A percentile compares a stretch with the other conserved stretches of the same genome.
Conservation (phyloP, 305 asterid species). For the Fraxinus baroniana region DNA sequence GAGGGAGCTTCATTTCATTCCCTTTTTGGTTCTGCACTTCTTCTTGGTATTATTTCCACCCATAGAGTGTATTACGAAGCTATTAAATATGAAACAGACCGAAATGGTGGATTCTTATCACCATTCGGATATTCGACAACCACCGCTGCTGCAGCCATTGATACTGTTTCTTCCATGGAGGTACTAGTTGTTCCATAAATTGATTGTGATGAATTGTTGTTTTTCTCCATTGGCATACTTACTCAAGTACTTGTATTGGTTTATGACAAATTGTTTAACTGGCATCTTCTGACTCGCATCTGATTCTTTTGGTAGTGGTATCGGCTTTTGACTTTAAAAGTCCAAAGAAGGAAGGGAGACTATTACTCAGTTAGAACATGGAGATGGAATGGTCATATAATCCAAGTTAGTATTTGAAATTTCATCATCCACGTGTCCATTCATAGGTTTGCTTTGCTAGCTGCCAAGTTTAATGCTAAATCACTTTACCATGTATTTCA, state of each 20-base stretch:
- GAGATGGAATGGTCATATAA: conserved; percentile 80
- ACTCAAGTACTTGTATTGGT: conserved; percentile 18
- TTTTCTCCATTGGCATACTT: conserved; percentile 13
- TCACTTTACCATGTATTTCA: conserved; percentile 27
- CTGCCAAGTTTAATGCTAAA: background rate
- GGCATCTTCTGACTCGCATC: conserved; percentile 24
- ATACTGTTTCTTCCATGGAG: conserved; percentile 76
- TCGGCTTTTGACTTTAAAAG: conserved; percentile 63
- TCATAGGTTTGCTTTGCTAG: conserved; percentile 4
- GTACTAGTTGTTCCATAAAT: conserved; percentile 31
- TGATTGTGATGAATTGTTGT: conserved; percentile 21
- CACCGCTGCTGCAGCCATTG: conserved; percentile 63
- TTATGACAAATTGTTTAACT: conserved; percentile 19
- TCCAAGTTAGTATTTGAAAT: conserved; percentile 58
- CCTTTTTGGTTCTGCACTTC: conserved; percentile 77
- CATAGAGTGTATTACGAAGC: conserved; percentile 79
- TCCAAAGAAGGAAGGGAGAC: conserved; percentile 36
- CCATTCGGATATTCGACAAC: conserved; percentile 79
- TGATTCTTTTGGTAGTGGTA: conserved; percentile 60
- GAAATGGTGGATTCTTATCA: conserved; percentile 75
- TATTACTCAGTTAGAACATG: conserved; percentile 54
- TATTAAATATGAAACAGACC: conserved; percentile 75
- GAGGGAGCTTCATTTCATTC: conserved; percentile 88
- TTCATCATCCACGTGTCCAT: conserved; percentile 6
- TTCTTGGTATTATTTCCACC: conserved; percentile 77